phyloP scores from a whole-genome alignment of 164 flowering plant genomes.

The Aristolochia contorta region DNA sequence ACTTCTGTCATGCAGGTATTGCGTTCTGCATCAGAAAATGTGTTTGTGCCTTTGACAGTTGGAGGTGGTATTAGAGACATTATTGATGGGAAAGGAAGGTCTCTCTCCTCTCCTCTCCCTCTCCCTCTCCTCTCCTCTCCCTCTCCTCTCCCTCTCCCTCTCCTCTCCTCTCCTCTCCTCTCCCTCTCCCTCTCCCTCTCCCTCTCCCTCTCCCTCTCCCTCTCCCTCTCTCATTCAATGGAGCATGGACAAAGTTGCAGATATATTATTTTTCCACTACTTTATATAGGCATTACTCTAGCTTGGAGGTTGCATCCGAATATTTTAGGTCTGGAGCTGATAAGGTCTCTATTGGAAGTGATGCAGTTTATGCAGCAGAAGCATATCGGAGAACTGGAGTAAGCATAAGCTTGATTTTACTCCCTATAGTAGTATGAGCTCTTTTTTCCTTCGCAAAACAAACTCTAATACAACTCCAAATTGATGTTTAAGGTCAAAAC shows the following conservation, averaged over 20 bases:
- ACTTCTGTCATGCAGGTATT: constrained; percentile 38
- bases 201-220: too few species aligned
- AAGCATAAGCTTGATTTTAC: constrained; percentile 12
- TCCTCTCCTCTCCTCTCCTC: too few species aligned
- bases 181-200: too few species aligned
- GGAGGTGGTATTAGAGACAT: constrained; percentile 98
- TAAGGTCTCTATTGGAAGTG: constrained; percentile 95
- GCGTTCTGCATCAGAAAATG: constrained; percentile 77
- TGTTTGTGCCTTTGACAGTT: constrained; percentile 95
- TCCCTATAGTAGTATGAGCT: background rate
- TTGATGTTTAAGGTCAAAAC: constrained; percentile 52
- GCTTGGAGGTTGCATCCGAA: constrained; percentile 96
- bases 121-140: too few species aligned
- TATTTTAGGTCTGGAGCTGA: constrained; percentile 99
- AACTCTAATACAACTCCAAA: background rate
- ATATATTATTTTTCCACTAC: too few species aligned
- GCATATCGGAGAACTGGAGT: constrained; percentile 75
- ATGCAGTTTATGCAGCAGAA: constrained; percentile 96
- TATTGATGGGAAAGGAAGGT: constrained; percentile 96
- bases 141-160: too few species aligned
- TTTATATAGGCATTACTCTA: constrained; percentile 60
- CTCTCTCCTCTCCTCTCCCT: constrained; percentile 2
- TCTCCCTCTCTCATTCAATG: too few species aligned
- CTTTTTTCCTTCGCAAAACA: constrained; percentile 5
- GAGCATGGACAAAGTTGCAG: too few species aligned